Base-by-base conservation (phyloP, 176 grass and related monocot species). In the Olyra latifolia region DNA sequence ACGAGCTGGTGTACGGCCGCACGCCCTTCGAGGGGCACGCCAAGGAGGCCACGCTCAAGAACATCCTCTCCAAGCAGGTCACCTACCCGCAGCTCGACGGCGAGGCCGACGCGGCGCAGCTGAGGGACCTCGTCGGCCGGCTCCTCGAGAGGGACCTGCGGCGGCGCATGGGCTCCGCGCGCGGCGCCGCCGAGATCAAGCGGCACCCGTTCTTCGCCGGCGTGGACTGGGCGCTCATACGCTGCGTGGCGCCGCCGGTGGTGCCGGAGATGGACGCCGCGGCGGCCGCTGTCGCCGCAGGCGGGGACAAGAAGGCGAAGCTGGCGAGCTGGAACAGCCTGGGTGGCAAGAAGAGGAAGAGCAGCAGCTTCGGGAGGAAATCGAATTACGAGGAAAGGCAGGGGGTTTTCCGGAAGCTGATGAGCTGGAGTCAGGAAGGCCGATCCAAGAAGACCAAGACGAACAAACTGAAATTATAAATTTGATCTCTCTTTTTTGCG, bases 1-100 rank as follows among this genome's bases (percentile, higher is more conserved):
- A 94, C 82, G 94, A 97, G 75, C 91, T 97, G 54, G 83, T 97
- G 44, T 94, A 94, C 75, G 94, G 94, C 3, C 89, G 94, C 53
- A 94, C 94, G 41, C 94, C 94, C 1, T 97, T 97, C 84, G 94
- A 97, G 85, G 94, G 94, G 10, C 58, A 79, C 20, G 89, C 89
- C 64, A 97, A 97, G 72, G 94, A 97, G 79, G 76, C 52, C 46
- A 97, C 94, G 5, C 87, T 97, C 56, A 89, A 93, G 85, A 97
- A 94, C 77, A 93, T 97, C 72, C 83, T 94, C 17, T 78, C 83
- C 59, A 91, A 88, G 89, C 89, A 97, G 71, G 82, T 92, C 3
- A 55, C 74, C 9, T 92, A 92, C 79, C 94, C 94, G 60, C 72
- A 89, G 60, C 81, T 88, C 22, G 75, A 66, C 57, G 78, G 76